Conservation (phyloP, 1,139 yeast genomes). For the Pichia sp. region DNA sequence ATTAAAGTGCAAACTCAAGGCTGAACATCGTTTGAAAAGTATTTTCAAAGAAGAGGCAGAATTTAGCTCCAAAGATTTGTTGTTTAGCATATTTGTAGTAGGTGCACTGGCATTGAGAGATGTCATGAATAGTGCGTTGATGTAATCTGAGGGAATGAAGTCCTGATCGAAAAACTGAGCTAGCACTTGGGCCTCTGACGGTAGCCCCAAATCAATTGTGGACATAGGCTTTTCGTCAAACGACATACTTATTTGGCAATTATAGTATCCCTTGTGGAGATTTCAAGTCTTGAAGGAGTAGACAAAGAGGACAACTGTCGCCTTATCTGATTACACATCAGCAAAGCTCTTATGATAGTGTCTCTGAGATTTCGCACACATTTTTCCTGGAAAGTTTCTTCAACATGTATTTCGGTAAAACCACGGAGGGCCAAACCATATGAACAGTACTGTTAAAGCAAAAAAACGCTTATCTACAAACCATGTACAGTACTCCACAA, state of each 20-base stretch:
- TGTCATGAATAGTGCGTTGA: constrained; percentile 41
- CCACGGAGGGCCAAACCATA: not conserved
- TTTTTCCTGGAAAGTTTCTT: not conserved
- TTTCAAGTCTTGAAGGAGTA: too few relatives aligned
- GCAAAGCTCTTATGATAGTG: too few relatives aligned
- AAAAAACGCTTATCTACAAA: not conserved
- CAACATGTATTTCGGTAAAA: not conserved
- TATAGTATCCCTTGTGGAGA: too few relatives aligned
- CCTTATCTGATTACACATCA: too few relatives aligned
- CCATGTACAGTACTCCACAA: constrained; percentile 2
- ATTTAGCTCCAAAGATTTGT: constrained; percentile 26
- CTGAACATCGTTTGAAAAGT: constrained; percentile 36
- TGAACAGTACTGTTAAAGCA: not conserved
- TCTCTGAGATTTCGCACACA: too few relatives aligned
- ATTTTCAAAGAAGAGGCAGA: constrained; percentile 30
- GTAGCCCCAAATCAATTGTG: constrained; percentile 13
- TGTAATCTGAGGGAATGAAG: constrained; percentile 46
- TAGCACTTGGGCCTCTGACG: constrained; percentile 33
- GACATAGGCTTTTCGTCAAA: not conserved
- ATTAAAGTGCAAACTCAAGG: constrained; percentile 55
- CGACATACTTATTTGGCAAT: not conserved
- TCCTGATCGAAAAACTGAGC: constrained; percentile 46
- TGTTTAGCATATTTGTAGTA: constrained; percentile 11
- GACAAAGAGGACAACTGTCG: too few relatives aligned
- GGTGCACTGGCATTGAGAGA: constrained; percentile 21